Conservation (phyloP, 2,329 filamentous ascomycete species). For the Myriosclerotinia scirpicola region DNA sequence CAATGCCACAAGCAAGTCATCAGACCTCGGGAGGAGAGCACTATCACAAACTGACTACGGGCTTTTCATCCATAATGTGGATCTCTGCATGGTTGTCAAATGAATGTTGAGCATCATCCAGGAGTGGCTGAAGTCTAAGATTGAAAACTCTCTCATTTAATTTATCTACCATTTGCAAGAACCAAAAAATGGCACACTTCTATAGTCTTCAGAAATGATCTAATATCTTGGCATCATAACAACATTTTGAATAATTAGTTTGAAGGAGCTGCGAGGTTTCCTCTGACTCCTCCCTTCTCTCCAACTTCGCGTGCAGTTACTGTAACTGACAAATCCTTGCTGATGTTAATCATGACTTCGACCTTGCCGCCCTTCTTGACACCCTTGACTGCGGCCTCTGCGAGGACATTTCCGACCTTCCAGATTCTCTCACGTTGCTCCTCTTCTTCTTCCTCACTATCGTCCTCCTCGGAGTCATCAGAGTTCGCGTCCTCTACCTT, state of each 20-base stretch:
- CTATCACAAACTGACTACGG: not conserved
- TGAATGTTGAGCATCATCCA: not conserved
- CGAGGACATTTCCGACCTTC: slow-evolving; percentile 81
- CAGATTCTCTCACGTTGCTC: slow-evolving; percentile 88
- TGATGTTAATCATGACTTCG: slow-evolving; percentile 89
- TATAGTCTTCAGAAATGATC: slow-evolving; percentile 19
- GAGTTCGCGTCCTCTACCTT: slow-evolving; percentile 58
- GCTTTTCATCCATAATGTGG: not conserved
- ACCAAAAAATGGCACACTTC: slow-evolving; percentile 1
- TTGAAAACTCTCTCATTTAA: slow-evolving; percentile 14
- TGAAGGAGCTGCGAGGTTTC: slow-evolving; percentile 35
- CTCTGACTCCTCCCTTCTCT: slow-evolving; percentile 41
- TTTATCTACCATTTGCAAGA: slow-evolving; percentile 5
- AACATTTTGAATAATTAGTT: slow-evolving; percentile 35
- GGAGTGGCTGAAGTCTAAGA: not conserved
- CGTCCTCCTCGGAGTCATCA: slow-evolving; percentile 57
- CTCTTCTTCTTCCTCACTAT: slow-evolving; percentile 75
- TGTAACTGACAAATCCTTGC: slow-evolving; percentile 74
- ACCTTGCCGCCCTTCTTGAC: slow-evolving; percentile 89
- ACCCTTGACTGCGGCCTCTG: slow-evolving; percentile 79
- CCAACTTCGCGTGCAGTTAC: slow-evolving; percentile 84
- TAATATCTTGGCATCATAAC: slow-evolving; percentile 14
- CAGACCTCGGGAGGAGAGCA: not conserved
- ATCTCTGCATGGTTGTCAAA: not conserved
- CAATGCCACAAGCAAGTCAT: not conserved